Evolutionary conservation across 2,329 filamentous ascomycete species (phyloP).

Genomic region (Alternaria gaisen): DNA sequence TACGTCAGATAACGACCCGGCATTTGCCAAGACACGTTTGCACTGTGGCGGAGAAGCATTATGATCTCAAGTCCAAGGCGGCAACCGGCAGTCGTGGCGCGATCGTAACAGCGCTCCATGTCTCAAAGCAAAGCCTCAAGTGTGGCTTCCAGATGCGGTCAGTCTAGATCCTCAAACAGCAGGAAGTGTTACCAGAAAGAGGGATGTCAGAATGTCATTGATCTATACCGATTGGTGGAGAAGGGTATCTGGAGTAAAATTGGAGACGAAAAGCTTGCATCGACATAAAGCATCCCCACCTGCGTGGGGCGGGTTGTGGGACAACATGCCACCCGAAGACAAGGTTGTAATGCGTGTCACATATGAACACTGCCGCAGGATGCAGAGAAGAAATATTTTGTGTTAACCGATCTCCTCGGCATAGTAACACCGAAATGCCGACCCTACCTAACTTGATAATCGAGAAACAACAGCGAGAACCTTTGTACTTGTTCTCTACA

Average conservation of each 20-base stretch:
- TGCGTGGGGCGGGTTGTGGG: constrained; percentile 11
- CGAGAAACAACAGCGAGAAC: background rate
- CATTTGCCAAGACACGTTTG: background rate
- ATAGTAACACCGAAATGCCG: background rate
- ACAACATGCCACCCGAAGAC: constrained; percentile 7
- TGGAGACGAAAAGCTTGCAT: constrained; percentile 20
- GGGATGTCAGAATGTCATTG: constrained; percentile 6
- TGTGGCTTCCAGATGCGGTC: background rate
- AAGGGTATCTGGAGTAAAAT: constrained; percentile 15
- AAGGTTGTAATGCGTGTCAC: background rate
- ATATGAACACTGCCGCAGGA: background rate
- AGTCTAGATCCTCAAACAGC: background rate
- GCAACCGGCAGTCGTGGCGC: constrained; percentile 1
- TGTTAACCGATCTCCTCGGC: background rate
- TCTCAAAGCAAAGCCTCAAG: constrained; percentile 6
- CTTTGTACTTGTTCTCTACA: constrained; percentile 1
- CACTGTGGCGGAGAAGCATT: background rate
- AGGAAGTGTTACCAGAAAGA: background rate
- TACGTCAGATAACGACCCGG: background rate
- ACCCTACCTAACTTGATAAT: background rate
- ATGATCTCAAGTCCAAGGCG: background rate
- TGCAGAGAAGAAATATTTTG: background rate
- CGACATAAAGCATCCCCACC: constrained; percentile 13
- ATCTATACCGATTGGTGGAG: constrained; percentile 1
- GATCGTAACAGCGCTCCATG: background rate